Evolutionary conservation across 2,329 filamentous ascomycete species (phyloP).

Genomic region (Phaeosphaeria sp.): DNA sequence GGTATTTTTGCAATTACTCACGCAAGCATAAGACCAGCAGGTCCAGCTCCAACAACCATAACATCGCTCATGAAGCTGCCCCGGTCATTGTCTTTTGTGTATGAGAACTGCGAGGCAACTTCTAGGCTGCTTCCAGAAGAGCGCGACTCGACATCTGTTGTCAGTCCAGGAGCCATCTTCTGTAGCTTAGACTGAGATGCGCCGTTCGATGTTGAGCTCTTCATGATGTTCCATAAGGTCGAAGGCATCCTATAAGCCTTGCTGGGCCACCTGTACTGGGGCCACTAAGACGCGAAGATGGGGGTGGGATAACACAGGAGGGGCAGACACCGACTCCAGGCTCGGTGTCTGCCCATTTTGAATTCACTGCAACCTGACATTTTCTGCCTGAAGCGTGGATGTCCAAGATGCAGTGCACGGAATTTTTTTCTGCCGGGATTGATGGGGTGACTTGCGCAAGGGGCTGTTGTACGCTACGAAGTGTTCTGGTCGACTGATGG

Average conservation of each 20-base stretch:
- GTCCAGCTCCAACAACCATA: conserved; percentile 52
- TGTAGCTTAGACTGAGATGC: conserved; percentile 33
- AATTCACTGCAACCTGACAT: conserved; percentile 19
- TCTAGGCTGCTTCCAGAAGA: conserved; percentile 34
- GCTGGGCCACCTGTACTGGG: conserved; percentile 6
- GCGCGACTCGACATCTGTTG: conserved; percentile 30
- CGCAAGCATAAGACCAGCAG: conserved; percentile 53
- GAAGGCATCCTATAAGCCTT: conserved; percentile 41
- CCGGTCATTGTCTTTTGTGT: conserved; percentile 31
- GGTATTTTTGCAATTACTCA: conserved; percentile 25
- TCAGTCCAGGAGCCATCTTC: conserved; percentile 45
- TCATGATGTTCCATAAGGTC: conserved; percentile 44
- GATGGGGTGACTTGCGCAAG: conserved; percentile 36
- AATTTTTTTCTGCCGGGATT: conserved; percentile 16
- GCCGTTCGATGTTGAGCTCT: conserved; percentile 37
- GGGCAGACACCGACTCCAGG: conserved; percentile 26
- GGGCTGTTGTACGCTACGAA: conserved; percentile 16
- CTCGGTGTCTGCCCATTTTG: conserved; percentile 35
- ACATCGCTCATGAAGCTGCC: conserved; percentile 48
- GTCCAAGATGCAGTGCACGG: conserved; percentile 14
- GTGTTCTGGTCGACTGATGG: conserved; percentile 22
- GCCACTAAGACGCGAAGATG: conserved; percentile 37
- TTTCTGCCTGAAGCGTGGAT: conserved; percentile 5
- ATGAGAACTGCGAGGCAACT: conserved; percentile 23
- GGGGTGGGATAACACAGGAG: conserved; percentile 27